phyloP scores from a whole-genome alignment of 352 stramenopile genomes.

The Blastocystis sp. region DNA sequence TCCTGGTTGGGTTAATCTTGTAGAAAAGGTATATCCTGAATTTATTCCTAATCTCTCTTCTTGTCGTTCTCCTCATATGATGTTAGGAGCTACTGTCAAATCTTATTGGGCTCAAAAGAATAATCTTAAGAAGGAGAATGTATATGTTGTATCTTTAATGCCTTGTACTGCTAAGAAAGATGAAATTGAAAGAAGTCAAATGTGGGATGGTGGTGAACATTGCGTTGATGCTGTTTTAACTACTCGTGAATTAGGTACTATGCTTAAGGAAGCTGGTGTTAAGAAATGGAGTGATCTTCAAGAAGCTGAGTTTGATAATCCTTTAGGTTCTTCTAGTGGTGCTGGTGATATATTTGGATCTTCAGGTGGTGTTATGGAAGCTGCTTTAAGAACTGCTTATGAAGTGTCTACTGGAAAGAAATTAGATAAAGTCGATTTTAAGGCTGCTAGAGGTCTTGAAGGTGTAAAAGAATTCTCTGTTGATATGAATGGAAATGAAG shows the following conservation, averaged over 20 bases:
- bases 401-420: slow-evolving; percentile 38
- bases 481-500: slow-evolving; percentile 34
- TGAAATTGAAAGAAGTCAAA: slow-evolving; percentile 51
- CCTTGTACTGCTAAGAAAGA: slow-evolving; percentile 97
- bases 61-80: slow-evolving; percentile 78
- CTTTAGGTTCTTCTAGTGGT: slow-evolving; percentile 16
- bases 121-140: slow-evolving; percentile 44
- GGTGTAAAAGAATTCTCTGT: slow-evolving; percentile 34
- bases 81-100: slow-evolving; percentile 49
- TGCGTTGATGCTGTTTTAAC: slow-evolving; percentile 82
- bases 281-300: slow-evolving; percentile 29
- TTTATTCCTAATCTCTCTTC: slow-evolving; percentile 77
- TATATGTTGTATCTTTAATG: slow-evolving; percentile 85
- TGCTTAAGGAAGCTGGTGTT: slow-evolving; percentile 45
- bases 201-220: slow-evolving; percentile 44
- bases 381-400: slow-evolving; percentile 49
- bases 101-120: slow-evolving; percentile 22
- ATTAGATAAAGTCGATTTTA: slow-evolving; percentile 52
- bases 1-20: slow-evolving; percentile 85
- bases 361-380: slow-evolving; percentile 52
- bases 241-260: slow-evolving; percentile 51
- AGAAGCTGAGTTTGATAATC: slow-evolving; percentile 35
- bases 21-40: slow-evolving; percentile 80
- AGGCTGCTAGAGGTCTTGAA: slow-evolving; percentile 27
- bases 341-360: slow-evolving; percentile 36